Conservation (phyloP, 352 stramenopile genomes). For the Saprolegnia parasitica region DNA sequence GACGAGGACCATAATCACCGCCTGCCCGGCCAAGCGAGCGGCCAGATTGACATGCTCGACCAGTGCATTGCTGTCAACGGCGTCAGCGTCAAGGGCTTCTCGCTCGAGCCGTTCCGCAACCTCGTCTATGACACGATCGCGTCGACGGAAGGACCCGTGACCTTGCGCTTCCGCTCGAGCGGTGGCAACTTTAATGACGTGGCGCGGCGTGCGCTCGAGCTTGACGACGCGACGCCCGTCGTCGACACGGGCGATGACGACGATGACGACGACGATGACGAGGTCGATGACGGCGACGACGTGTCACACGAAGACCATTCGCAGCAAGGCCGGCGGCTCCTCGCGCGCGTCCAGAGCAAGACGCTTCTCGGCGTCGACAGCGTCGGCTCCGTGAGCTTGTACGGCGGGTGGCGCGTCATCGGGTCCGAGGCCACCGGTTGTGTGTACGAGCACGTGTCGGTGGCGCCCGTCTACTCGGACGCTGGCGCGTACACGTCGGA, state of each 20-base stretch:
- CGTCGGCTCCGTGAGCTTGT: conserved; percentile 63
- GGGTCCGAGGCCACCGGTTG: conserved; percentile 36
- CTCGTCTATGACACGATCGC: neutral
- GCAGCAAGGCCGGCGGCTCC: conserved; percentile 4
- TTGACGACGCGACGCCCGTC: neutral
- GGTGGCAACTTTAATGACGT: conserved; percentile 15
- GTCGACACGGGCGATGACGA: conserved; percentile 10
- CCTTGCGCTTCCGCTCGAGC: conserved; percentile 20
- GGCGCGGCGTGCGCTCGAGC: conserved; percentile 1
- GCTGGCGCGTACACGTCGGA: conserved; percentile 71
- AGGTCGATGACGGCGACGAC: conserved; percentile 27
- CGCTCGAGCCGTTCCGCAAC: neutral
- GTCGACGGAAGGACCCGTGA: neutral
- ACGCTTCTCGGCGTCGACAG: conserved; percentile 39
- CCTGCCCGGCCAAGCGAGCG: conserved; percentile 13
- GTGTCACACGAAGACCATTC: conserved; percentile 38
- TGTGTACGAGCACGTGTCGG: conserved; percentile 42
- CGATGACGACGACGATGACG: conserved; percentile 11
- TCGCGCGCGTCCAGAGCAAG: conserved; percentile 10
- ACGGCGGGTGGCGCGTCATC: conserved; percentile 60
- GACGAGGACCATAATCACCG: conserved; percentile 32
- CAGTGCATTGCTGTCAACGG: conserved; percentile 62
- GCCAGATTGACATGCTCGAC: conserved; percentile 40
- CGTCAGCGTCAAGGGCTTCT: conserved; percentile 11
- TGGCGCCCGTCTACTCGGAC: conserved; percentile 68